These are phyloP conservation scores for Globisporangium abappressorium DNA, from an alignment of 352 stramenopile species.

Conservation along the genomic window DNA sequence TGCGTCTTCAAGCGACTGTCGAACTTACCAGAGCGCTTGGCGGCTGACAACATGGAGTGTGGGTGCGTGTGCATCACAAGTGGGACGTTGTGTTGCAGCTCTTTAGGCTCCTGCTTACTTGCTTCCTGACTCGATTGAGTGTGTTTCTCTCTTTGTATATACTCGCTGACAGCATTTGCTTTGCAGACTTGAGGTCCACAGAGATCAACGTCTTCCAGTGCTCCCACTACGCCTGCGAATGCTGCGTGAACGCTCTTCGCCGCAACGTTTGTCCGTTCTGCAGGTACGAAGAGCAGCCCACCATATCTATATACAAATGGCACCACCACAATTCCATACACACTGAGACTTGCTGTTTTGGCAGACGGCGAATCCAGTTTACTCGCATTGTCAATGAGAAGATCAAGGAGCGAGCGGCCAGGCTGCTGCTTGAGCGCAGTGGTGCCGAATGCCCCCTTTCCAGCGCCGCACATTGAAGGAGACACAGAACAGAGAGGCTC, in stretches of 20 bases:
- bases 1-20: background rate
- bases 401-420: slow-evolving; percentile 3
- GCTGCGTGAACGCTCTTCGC: slow-evolving; percentile 22
- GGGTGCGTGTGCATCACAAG: background rate
- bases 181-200: slow-evolving; percentile 15
- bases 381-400: background rate
- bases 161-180: background rate
- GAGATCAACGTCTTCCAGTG: slow-evolving; percentile 30
- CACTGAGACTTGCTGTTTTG: background rate
- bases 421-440: background rate
- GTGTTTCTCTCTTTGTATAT: background rate
- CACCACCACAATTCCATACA: no score
- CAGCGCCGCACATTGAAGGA: background rate
- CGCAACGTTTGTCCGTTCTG: slow-evolving; percentile 29
- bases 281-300: background rate
- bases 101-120: background rate
- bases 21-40: background rate
- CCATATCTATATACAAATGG: no score
- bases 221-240: slow-evolving; percentile 26
- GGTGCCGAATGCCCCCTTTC: background rate
- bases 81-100: background rate
- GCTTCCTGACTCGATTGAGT: background rate
- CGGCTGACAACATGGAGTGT: background rate
- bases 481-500: background rate
- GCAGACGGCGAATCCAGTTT: background rate